A percentile compares a stretch with the other conserved stretches of the same genome.
phyloP scores from a whole-genome alignment of 495 filamentous ascomycete genomes.

The Hypoxylon fuscum region DNA sequence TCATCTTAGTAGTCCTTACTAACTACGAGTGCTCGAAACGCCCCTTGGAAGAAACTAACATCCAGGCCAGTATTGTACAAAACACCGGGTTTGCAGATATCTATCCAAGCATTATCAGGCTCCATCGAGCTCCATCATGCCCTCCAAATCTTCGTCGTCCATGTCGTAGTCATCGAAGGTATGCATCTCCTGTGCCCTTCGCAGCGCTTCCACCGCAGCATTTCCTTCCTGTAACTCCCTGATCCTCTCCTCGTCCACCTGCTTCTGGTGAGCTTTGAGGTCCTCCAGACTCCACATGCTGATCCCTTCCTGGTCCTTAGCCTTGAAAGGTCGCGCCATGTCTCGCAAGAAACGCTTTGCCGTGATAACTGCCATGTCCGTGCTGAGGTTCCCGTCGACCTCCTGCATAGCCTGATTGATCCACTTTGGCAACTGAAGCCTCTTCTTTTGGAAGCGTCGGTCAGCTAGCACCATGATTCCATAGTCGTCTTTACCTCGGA shows the following conservation, averaged over 20 bases:
- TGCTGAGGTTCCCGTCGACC: conserved; percentile 85
- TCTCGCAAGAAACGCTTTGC: conserved; percentile 88
- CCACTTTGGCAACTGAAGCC: conserved; percentile 93
- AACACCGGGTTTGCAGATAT: background rate
- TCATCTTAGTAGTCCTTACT: background rate
- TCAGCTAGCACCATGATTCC: conserved; percentile 99
- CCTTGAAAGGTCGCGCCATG: conserved; percentile 90
- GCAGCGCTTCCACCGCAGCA: conserved; percentile 26
- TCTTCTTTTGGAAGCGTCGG: conserved; percentile 87
- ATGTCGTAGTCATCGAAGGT: conserved; percentile 60
- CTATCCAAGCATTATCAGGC: conserved; percentile 13
- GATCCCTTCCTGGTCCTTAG: conserved; percentile 86
- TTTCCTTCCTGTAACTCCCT: conserved; percentile 48
- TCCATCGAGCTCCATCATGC: conserved; percentile 69
- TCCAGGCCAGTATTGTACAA: conserved; percentile 11
- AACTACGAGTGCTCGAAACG: conserved; percentile 1
- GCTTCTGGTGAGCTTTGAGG: conserved; percentile 78
- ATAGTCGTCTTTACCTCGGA: conserved; percentile 98
- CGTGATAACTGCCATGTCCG: conserved; percentile 90
- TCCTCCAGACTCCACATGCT: conserved; percentile 89
- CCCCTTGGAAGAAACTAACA: conserved; percentile 4
- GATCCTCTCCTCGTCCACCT: conserved; percentile 70
- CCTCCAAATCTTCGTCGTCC: conserved; percentile 66
- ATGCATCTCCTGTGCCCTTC: conserved; percentile 29
- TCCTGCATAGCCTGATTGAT: conserved; percentile 90